Evolutionary conservation across 768 basidiomycete species (phyloP), one percentile per base, ranked within the genome.

Genomic region (Chalciporus chontae): DNA sequence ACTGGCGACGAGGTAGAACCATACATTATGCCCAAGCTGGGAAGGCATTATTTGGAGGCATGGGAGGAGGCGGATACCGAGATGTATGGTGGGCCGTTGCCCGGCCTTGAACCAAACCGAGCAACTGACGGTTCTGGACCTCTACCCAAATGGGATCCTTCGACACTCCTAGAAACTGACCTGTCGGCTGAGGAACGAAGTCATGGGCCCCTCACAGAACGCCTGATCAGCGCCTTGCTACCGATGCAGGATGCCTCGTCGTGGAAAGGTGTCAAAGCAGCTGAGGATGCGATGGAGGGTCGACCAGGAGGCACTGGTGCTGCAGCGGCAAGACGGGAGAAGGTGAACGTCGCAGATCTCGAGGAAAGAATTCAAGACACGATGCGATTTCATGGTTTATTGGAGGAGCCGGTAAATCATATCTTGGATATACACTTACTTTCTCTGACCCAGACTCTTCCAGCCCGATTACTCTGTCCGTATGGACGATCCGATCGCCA

Each of bases 401-500:
- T 90, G 36, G 76, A 84, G 52, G 74, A 76, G 34, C 78, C 83
- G 66, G 91, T 93, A 68, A 70, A 87, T 78, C 31, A 45, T 34
- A 60, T 45, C n/a, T n/a, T 31, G 41, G 44, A 57, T 44, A 36
- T 48, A 43, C 42, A 27, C 51, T 44, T 47, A 4, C 19, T 52
- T 46, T 53, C 57, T 67, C 62, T 69, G 51, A 64, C 47, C 4
- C 45, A 4, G 18, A 37, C 40, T 51, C 45, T 39, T 56, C 21
- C 53, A 89, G 87, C 85, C 87, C 41, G 83, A 90, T 64, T 90
- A 80, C 60, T 73, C 80, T 19, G 77, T 83, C 40, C 83, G 86
- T 52, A 87, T 94, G 32, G 95, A 98, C 64, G 96, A 99, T 67
- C 94, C 94, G 27, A 90, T 99, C 43, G 86, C 94, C 8, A 84